phyloP scores from a whole-genome alignment of 2,329 filamentous ascomycete species.

The Sclerotinia borealis region DNA sequence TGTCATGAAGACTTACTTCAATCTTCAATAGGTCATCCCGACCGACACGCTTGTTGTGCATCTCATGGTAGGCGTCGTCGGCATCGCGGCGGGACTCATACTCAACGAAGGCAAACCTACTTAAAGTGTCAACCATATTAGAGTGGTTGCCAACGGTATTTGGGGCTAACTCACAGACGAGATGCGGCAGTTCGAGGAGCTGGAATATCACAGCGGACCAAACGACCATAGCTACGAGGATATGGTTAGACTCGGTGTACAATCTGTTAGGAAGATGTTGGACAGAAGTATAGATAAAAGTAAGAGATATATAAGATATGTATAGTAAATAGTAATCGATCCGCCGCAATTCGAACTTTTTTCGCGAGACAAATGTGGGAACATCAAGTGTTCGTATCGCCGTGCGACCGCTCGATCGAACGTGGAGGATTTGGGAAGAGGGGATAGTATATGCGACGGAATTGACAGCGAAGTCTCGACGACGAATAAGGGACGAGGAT shows the following conservation, averaged over 20 bases:
- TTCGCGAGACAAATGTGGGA: constrained; percentile 25
- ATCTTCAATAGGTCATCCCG: constrained; percentile 90
- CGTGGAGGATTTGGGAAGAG: constrained; percentile 20
- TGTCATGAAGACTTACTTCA: constrained; percentile 58
- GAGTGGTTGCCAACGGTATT: constrained; percentile 23
- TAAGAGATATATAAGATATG: constrained; percentile 23
- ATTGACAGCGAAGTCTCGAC: constrained; percentile 41
- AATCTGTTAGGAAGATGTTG: constrained; percentile 20
- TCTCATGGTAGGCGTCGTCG: constrained; percentile 98
- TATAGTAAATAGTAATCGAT: constrained; percentile 21
- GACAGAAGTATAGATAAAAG: constrained; percentile 21
- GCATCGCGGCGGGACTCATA: constrained; percentile 98
- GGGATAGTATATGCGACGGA: constrained; percentile 37
- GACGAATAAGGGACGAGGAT: constrained; percentile 22
- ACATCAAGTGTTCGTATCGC: constrained; percentile 29
- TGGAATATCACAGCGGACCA: constrained; percentile 97
- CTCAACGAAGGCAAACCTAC: constrained; percentile 93
- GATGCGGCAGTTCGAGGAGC: constrained; percentile 89
- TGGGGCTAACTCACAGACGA: constrained; percentile 70
- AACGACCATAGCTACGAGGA: constrained; percentile 76
- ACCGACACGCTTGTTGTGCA: constrained; percentile 98
- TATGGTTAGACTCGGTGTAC: constrained; percentile 24
- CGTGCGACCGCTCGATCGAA: constrained; percentile 37
- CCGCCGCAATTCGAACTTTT: constrained; percentile 25
- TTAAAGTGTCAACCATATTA: constrained; percentile 35